Base-by-base conservation (phyloP, 2,329 filamentous ascomycete species). In the Fusarium sp. region DNA sequence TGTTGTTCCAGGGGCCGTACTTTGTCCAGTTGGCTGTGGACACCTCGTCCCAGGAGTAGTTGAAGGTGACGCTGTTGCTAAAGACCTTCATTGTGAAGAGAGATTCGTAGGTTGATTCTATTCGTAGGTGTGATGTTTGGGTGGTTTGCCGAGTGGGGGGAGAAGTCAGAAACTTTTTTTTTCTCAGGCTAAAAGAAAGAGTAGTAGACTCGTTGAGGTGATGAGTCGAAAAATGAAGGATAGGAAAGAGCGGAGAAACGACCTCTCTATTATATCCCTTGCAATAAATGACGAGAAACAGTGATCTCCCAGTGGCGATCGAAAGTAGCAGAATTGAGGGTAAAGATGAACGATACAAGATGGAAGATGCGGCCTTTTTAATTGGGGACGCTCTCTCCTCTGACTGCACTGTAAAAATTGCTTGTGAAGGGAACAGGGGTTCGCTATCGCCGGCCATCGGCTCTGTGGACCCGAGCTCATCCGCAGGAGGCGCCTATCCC, bases 1-100 rank as follows among this genome's bases (percentile, higher is more conserved):
- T 95, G 77, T 97, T 91, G 82, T 99, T 99, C 94, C 95, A 98
- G 19, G 94, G 94, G 73, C 92, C 96, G 80, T 99, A 99, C 79
- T 99, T 99, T 70, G 89, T 90, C 95, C 95, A 99, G 85, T 99
- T 99, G 75, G 91, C 93, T 12, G 92, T 93, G 25, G 93, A 97
- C 32, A 99, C 95, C 78, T 98, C 94, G 74, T 97, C 92, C 95
- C 95, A 99, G 41, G 94, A 96, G 84, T 99, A 99, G 81, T 97
- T 86, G 80, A 96, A 99, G 61, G 92, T 93, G 79, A 92, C 91
- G 35, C 84, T 83, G 73, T 92, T 96, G 70, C 92, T 91, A 74
- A 98, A 98, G 79, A 98, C 91, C 85, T 96, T 97, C 95, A 99
- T 98, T 48, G 58, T 80, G 70, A 50, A 38, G 72, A 62, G 45